Evolutionary conservation across 306 rosid species (phyloP).

Genomic region (Comarum palustre): DNA sequence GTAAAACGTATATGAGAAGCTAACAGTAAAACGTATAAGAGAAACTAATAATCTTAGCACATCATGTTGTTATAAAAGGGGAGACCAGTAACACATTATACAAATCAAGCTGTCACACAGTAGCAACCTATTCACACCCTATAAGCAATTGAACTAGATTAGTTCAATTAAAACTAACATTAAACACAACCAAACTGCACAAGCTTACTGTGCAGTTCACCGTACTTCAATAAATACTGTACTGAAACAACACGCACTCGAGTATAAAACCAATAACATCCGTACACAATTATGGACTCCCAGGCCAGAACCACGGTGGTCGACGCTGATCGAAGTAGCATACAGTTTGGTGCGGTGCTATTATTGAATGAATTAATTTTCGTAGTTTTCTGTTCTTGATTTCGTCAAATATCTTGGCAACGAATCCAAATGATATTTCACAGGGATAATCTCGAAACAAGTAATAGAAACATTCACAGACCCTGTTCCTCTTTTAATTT

Average conservation of each 20-base stretch:
- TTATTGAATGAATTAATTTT: background rate
- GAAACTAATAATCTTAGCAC: too few species aligned
- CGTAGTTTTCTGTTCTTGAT: background rate
- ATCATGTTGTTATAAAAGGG: too few species aligned
- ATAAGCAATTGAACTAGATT: too few species aligned
- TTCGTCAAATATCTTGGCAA: background rate
- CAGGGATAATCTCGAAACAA: background rate
- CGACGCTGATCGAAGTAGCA: background rate
- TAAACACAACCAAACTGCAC: too few species aligned
- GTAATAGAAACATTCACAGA: background rate
- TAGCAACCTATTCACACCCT: too few species aligned
- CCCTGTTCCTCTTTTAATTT: background rate
- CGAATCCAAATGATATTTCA: background rate
- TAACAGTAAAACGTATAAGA: too few species aligned
- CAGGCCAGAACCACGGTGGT: background rate
- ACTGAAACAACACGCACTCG: background rate
- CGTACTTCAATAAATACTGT: too few species aligned
- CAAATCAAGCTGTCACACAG: too few species aligned
- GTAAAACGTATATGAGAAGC: too few species aligned
- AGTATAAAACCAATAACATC: background rate
- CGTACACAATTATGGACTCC: background rate
- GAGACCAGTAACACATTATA: too few species aligned
- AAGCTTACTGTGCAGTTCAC: too few species aligned
- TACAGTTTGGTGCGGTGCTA: background rate
- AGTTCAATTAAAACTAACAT: too few species aligned